Base-by-base conservation (phyloP, 2,329 filamentous ascomycete genomes). In the Aspergillus thermomutatus region DNA sequence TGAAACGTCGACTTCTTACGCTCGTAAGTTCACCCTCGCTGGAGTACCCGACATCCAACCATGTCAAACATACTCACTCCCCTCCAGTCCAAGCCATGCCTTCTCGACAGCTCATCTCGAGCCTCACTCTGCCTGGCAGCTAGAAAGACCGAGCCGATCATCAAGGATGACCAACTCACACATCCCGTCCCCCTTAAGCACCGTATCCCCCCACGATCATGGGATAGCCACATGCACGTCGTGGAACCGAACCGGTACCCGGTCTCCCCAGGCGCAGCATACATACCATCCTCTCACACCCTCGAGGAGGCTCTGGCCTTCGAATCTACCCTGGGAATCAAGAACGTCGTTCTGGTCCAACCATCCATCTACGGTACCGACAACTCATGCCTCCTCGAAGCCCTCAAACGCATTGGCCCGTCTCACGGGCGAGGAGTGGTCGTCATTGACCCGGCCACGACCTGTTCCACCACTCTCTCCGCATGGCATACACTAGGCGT, bases 161-260 rank as follows among this genome's bases (percentile, higher is more conserved):
- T 23, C 55, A 58, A 43, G 27, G 60, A 53, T 46, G 23, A 10
- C 19, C 54, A 51, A 40, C 54, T 48, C 10, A 11, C 31, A 19
- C 31, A 54, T 7, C 14, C 45, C 23, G 23, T 55, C 26, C 59
- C 63, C 3, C 26, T 69, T 26, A 68, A 60, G 27, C 53, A 64
- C 28, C 64, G 64, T 49, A 52, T 75, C 25, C 73, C 74, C n/a
- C 48, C 58, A 2, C 54, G 61, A 19, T 67, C 83, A 55, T 87
- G 84, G 83, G 83, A 86, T 66, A 82, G 79, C 51, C 84, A 87
- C 67, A 87, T 87, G 82, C 85, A 87, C 66, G 79, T 87, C 34
- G 76, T 86, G 50, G 82, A 85, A 52, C 82, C 82, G 0, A 64
- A 72, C 21, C 67, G 68, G 7, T 87, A 82, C 64, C 78, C 82